Evolutionary conservation across 116 monocot species (phyloP).

Genomic region (Trichopus zeylanicus): DNA sequence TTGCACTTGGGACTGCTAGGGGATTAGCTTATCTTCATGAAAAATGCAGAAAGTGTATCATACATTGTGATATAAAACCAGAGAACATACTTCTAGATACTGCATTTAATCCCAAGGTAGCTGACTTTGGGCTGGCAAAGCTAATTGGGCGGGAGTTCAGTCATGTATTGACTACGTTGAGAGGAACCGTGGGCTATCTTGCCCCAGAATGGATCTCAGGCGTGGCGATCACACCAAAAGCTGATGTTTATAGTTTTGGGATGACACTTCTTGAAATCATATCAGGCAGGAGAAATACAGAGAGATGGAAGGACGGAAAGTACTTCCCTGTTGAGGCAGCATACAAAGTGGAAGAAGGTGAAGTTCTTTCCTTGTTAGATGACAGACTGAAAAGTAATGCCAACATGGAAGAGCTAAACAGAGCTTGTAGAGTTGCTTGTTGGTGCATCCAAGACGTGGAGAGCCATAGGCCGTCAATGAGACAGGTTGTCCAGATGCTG

Average conservation of each 20-base stretch:
- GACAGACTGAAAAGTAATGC: slow-evolving; percentile 14
- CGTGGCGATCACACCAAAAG: slow-evolving; percentile 19
- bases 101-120: slow-evolving; percentile 15
- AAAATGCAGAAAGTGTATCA: slow-evolving; percentile 33
- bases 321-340: slow-evolving; percentile 17
- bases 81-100: slow-evolving; percentile 36
- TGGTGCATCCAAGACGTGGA: slow-evolving; percentile 52
- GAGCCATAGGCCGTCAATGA: slow-evolving; percentile 30
- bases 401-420: slow-evolving; percentile 11
- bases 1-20: slow-evolving; percentile 18
- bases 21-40: slow-evolving; percentile 34
- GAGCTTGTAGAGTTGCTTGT: slow-evolving; percentile 12
- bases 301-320: background rate
- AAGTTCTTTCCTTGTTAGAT: slow-evolving; percentile 15
- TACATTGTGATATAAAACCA: slow-evolving; percentile 42
- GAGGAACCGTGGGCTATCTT: slow-evolving; percentile 32
- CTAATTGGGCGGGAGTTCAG: slow-evolving; percentile 27
- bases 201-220: slow-evolving; percentile 29
- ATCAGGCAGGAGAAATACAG: slow-evolving; percentile 21
- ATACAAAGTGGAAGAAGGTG: slow-evolving; percentile 10
- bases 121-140: slow-evolving; percentile 37
- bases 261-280: slow-evolving; percentile 27
- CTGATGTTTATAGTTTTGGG: slow-evolving; percentile 32
- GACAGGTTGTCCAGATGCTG: slow-evolving; percentile 30
- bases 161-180: slow-evolving; percentile 25